Conservation (phyloP, 768 basidiomycete species). For the Leccinum truebloodii region DNA sequence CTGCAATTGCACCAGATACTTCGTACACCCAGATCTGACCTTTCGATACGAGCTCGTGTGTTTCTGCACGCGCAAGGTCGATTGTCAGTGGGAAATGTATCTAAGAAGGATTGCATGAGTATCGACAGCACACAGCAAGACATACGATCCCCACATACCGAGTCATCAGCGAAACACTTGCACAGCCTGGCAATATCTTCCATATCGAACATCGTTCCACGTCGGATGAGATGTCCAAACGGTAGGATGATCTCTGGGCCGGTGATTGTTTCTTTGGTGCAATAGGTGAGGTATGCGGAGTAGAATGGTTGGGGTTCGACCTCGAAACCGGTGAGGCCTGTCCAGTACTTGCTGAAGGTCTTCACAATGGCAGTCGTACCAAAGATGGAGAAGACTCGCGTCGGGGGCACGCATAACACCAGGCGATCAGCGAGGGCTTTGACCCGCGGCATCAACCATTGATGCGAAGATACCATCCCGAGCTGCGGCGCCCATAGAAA, state of each 20-base stretch:
- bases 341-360: slow-evolving; percentile 46
- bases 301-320: slow-evolving; percentile 50
- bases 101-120: slow-evolving; percentile 30
- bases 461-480: slow-evolving; percentile 25
- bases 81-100: slow-evolving; percentile 45
- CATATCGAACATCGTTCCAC: slow-evolving; percentile 40
- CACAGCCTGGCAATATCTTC: slow-evolving; percentile 44
- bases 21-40: slow-evolving; percentile 57
- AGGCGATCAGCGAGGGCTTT: slow-evolving; percentile 40
- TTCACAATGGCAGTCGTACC: slow-evolving; percentile 43
- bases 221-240: slow-evolving; percentile 38
- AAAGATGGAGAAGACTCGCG: slow-evolving; percentile 55
- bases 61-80: slow-evolving; percentile 44
- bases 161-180: slow-evolving; percentile 52
- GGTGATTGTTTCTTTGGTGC: slow-evolving; percentile 41
- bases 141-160: slow-evolving; percentile 38
- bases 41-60: slow-evolving; percentile 46
- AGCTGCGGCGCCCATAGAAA: slow-evolving; percentile 49
- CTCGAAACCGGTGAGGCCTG: slow-evolving; percentile 39
- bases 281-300: slow-evolving; percentile 47
- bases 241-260: slow-evolving; percentile 29
- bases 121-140: neutral
- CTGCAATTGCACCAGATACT: slow-evolving; percentile 40
- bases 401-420: slow-evolving; percentile 36
- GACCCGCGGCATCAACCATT: slow-evolving; percentile 37